A percentile compares a stretch with the other conserved stretches of the same genome.
These are phyloP conservation scores for Pichia exigua DNA, from an alignment of 805 yeast species.

Conservation along the genomic window DNA sequence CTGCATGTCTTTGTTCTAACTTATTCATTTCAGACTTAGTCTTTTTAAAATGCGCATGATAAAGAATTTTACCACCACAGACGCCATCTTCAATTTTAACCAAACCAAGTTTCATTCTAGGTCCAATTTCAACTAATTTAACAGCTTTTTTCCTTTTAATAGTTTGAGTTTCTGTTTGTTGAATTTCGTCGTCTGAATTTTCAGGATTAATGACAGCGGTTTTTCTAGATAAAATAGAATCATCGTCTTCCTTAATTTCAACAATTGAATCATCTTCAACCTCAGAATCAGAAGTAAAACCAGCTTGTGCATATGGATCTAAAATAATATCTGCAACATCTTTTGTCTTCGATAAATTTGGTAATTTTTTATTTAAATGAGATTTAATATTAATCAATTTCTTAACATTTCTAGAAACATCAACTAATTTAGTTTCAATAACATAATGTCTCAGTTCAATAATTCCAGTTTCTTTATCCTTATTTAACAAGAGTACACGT, in stretches of 20 bases:
- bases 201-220: conserved; percentile 11
- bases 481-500: conserved; percentile 78
- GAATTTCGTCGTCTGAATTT: conserved; percentile 13
- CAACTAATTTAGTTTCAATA: conserved; percentile 79
- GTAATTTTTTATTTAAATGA: conserved; percentile 54
- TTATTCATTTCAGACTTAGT: conserved; percentile 49
- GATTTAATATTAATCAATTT: conserved; percentile 57
- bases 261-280: conserved; percentile 86
- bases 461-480: conserved; percentile 58
- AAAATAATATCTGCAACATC: conserved; percentile 81
- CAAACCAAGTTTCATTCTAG: conserved; percentile 68
- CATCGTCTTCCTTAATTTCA: conserved; percentile 36
- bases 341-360: conserved; percentile 55
- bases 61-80: conserved; percentile 80
- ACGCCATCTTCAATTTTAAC: conserved; percentile 89
- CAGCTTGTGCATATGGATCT: conserved; percentile 68
- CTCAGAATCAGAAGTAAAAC: conserved; percentile 83
- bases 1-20: conserved; percentile 61
- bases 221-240: conserved; percentile 17
- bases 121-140: conserved; percentile 88
- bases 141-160: conserved; percentile 66
- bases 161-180: conserved; percentile 12
- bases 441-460: conserved; percentile 86
- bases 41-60: conserved; percentile 67
- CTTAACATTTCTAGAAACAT: conserved; percentile 64